Evolutionary conservation across 306 rosid species (phyloP), one percentile per base, ranked within the genome.

Genomic region (Senna siamea): DNA sequence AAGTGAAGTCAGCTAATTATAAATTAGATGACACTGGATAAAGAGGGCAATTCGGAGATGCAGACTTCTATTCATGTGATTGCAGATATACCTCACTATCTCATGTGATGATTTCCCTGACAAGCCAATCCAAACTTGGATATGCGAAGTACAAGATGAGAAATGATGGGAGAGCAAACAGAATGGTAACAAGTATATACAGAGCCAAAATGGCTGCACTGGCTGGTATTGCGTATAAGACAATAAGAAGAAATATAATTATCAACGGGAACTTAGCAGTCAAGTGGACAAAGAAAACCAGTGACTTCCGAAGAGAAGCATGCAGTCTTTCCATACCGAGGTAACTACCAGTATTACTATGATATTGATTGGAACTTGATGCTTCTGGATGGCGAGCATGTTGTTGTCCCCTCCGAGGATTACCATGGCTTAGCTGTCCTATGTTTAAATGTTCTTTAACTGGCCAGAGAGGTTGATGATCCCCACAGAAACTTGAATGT

Each of bases 101-200:
- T 89, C 88, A 93, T 14, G 93, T 80, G 75, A 93, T 17, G 58
- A 93, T 93, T 78, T 93, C 98, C 76, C 92, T 83, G 77, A 93
- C 89, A 76, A 93, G 93, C 98, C 98, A 93, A 80, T 93, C 98
- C 92, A 93, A 82, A 82, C 96, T 91, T 28, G 98, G 97, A 82
- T 93, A 93, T 74, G 98, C 87, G 59, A 93, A 93, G 90, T 91
- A 93, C 88, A 93, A 43, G 46, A 93, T 84, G 74, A 91, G 96
- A 81, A 93, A 91, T 2, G 98, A 91, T 0, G 98, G 98, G 44
- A 93, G 85, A 22, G 98, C 98, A 69, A 93, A 91, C 78, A 93
- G 89, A 69, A 89, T 77, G 0, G 98, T 93, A 79, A 88, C 84
- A 35, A 93, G 86, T 81, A 91, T 44, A 87, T 91, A 93, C 76